These are phyloP conservation scores for Penicillium sp. DNA, from an alignment of 2,329 filamentous ascomycete species.

Conservation along the genomic window DNA sequence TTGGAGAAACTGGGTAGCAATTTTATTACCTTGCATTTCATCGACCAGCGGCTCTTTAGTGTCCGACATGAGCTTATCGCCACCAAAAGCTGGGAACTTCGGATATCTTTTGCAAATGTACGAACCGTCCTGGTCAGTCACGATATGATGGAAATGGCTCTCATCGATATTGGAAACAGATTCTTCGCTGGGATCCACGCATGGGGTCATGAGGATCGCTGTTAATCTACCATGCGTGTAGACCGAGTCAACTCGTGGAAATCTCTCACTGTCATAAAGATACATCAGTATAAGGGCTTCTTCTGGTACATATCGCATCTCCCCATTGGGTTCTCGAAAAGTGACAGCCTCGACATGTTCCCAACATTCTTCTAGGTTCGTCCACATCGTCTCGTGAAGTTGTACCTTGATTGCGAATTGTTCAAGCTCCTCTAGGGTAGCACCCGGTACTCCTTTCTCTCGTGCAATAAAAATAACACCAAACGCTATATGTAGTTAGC, in stretches of 20 bases:
- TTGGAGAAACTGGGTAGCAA: constrained; percentile 31
- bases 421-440: not conserved
- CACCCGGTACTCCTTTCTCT: constrained; percentile 3
- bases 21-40: constrained; percentile 29
- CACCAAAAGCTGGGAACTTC: constrained; percentile 13
- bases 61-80: constrained; percentile 11
- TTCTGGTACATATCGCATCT: constrained; percentile 21
- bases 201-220: constrained; percentile 31
- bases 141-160: not conserved
- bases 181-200: constrained; percentile 18
- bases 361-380: not conserved
- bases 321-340: constrained; percentile 4
- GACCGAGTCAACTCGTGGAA: constrained; percentile 29
- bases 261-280: constrained; percentile 23
- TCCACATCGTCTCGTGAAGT: constrained; percentile 9
- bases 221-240: constrained; percentile 25
- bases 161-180: not conserved
- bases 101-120: constrained; percentile 1
- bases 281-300: constrained; percentile 30
- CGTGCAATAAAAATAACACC: constrained; percentile 22
- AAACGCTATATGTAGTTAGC: constrained; percentile 19
- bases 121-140: not conserved
- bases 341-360: constrained; percentile 3
- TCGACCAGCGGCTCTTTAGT: constrained; percentile 20
- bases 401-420: constrained; percentile 26